Percentiles rank a stretch among this genome's conserved stretches.
Conservation (phyloP, 768 basidiomycete species). For the Flagelloscypha sp. region DNA sequence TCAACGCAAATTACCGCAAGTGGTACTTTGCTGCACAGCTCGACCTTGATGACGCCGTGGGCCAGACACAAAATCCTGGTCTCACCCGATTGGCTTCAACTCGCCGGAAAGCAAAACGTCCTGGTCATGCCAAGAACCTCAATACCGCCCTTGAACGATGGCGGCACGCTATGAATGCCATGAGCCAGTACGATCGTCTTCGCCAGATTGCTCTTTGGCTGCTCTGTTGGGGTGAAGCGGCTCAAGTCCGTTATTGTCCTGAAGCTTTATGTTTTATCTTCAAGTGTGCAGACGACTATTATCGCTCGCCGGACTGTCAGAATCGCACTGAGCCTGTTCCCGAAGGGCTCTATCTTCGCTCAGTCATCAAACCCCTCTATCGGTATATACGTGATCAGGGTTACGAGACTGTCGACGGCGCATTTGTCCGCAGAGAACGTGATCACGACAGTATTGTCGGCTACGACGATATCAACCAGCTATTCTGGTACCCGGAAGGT, state of each 20-base stretch:
- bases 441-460: constrained; percentile 95
- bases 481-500: constrained; percentile 99
- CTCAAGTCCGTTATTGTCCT: constrained; percentile 92
- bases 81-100: constrained; percentile 75
- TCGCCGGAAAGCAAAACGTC: constrained; percentile 39
- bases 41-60: constrained; percentile 96
- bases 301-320: constrained; percentile 97
- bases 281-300: constrained; percentile 99
- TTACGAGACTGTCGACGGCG: constrained; percentile 92
- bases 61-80: constrained; percentile 86
- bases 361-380: constrained; percentile 90
- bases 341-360: constrained; percentile 88
- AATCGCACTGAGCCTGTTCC: constrained; percentile 85
- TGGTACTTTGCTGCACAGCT: constrained; percentile 99
- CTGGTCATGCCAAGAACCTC: constrained; percentile 54
- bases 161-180: constrained; percentile 97
- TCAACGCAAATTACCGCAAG: constrained; percentile 97
- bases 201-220: constrained; percentile 94
- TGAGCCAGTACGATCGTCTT: constrained; percentile 96
- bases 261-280: constrained; percentile 99
- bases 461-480: constrained; percentile 97
- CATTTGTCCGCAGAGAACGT: constrained; percentile 85
- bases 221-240: constrained; percentile 96
- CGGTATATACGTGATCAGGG: constrained; percentile 96
- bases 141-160: constrained; percentile 84